phyloP scores from a whole-genome alignment of 768 basidiomycete species.

The Piloderma croceum region DNA sequence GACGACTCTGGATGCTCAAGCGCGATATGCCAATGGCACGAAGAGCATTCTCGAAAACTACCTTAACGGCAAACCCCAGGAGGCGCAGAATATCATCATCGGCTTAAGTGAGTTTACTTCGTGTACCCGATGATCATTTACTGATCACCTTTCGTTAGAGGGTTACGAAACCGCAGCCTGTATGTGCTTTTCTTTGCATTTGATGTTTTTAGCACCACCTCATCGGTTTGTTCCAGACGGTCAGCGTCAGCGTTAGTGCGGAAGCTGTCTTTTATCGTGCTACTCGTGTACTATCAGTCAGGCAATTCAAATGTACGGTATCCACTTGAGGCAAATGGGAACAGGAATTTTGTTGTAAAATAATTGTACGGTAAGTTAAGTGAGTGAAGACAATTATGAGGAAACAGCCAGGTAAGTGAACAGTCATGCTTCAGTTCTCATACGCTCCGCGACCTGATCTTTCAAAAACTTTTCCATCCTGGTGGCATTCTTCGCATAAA shows the following conservation, averaged over 20 bases:
- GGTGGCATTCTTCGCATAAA: conserved; percentile 81
- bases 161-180: conserved; percentile 45
- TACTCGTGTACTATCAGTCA: no score
- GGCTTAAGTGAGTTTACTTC: conserved; percentile 57
- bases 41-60: conserved; percentile 71
- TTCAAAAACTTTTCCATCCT: conserved; percentile 77
- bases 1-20: conserved; percentile 85
- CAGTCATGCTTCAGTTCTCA: no score
- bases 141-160: background rate
- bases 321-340: no score
- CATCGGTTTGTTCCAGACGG: no score
- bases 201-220: no score
- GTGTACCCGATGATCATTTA: conserved; percentile 13
- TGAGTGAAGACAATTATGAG: no score
- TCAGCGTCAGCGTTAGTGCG: no score
- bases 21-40: conserved; percentile 73
- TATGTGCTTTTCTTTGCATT: conserved; percentile 16
- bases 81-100: conserved; percentile 77
- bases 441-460: conserved; percentile 39
- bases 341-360: no score
- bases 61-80: conserved; percentile 57
- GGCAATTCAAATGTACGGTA: no score
- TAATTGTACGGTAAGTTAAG: no score
- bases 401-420: no score
- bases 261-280: no score